Conservation (phyloP, 106 monocot species). For the Allium cepa region DNA sequence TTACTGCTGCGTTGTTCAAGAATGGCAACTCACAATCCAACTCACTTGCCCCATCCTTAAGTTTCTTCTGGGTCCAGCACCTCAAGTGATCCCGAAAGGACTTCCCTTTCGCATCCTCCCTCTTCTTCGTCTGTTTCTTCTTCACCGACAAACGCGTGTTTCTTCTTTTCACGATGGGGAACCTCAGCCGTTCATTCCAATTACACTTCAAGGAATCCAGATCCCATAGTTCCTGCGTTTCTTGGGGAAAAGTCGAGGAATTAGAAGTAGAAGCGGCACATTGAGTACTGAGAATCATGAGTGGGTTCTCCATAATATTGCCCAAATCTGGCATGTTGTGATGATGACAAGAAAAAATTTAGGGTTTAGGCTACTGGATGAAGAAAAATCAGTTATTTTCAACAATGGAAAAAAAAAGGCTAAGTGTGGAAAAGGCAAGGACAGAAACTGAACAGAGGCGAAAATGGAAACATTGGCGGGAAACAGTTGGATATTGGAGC, state of each 20-base stretch:
- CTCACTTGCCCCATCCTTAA: slow-evolving; percentile 26
- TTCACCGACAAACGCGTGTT: slow-evolving; percentile 13
- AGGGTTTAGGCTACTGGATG: not conserved
- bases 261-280: not conserved
- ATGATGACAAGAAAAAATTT: not conserved
- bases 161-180: slow-evolving; percentile 16
- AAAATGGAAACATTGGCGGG: slow-evolving; percentile 4
- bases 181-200: slow-evolving; percentile 21
- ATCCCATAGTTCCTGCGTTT: slow-evolving; percentile 1
- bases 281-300: not conserved
- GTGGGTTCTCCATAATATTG: not conserved
- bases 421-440: not conserved
- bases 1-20: slow-evolving; percentile 39
- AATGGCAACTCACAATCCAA: slow-evolving; percentile 61
- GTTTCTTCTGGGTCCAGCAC: slow-evolving; percentile 55
- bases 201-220: not conserved
- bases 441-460: not conserved
- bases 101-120: slow-evolving; percentile 18
- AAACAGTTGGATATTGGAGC: not conserved
- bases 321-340: slow-evolving; percentile 13
- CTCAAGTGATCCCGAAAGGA: slow-evolving; percentile 46
- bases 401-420: no score
- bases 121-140: slow-evolving; percentile 4
- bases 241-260: not conserved
- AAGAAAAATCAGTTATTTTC: not conserved